Evolutionary conservation across 1,139 yeast genomes (phyloP).

Genomic region (Suhomyces atakaporum): DNA sequence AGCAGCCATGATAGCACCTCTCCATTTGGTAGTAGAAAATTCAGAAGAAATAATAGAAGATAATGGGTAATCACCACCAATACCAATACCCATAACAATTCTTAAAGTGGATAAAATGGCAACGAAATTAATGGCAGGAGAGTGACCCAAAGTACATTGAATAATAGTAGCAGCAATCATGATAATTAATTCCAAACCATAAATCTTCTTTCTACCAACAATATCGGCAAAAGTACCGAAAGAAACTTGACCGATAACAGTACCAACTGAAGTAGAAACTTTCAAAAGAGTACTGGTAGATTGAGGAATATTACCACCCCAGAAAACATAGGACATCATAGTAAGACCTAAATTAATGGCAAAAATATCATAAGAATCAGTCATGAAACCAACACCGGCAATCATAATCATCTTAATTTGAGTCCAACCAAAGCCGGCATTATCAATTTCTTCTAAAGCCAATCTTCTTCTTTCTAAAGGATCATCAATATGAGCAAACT

Average conservation of each 20-base stretch:
- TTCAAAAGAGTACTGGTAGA: conserved; percentile 75
- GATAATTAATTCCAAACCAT: conserved; percentile 82
- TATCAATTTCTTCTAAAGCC: conserved; percentile 86
- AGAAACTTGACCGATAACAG: conserved; percentile 86
- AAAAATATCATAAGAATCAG: conserved; percentile 90
- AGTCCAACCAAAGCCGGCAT: conserved; percentile 84
- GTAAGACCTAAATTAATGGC: conserved; percentile 81
- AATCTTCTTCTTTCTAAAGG: conserved; percentile 88
- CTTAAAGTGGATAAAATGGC: conserved; percentile 77
- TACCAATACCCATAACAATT: conserved; percentile 92
- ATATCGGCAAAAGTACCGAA: conserved; percentile 86
- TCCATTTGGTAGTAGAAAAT: conserved; percentile 88
- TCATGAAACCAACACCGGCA: conserved; percentile 93
- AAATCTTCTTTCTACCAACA: conserved; percentile 84
- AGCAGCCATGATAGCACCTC: conserved; percentile 95
- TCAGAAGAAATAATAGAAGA: conserved; percentile 91
- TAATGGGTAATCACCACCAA: conserved; percentile 99
- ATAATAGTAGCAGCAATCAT: conserved; percentile 79
- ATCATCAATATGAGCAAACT: conserved; percentile 81
- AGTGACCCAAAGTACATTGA: conserved; percentile 69
- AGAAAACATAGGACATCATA: conserved; percentile 74
- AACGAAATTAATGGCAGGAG: conserved; percentile 70
- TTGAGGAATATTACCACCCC: conserved; percentile 65
- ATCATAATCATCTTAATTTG: conserved; percentile 83
- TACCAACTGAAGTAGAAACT: conserved; percentile 91